A percentile compares a stretch with the other conserved stretches of the same genome.
Conservation (phyloP, 768 basidiomycete species). For the Suillus plorans region DNA sequence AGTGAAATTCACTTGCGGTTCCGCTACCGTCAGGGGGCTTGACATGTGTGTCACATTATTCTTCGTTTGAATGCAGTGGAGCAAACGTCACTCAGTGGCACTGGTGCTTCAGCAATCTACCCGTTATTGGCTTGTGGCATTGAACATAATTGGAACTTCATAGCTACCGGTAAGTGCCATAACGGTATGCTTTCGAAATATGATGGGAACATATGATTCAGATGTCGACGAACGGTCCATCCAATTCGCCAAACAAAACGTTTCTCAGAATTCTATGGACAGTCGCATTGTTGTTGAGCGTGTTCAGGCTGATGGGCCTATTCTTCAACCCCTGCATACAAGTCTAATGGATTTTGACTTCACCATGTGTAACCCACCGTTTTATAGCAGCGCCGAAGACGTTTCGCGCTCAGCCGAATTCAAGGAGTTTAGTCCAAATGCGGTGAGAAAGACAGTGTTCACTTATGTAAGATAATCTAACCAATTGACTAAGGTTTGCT, state of each 20-base stretch:
- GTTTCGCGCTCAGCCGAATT: constrained; percentile 52
- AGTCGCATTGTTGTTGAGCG: constrained; percentile 50
- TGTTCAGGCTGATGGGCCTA: constrained; percentile 34
- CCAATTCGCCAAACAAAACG: constrained; percentile 52
- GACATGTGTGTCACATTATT: constrained; percentile 60
- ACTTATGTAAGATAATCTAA: neutral
- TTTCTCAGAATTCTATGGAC: constrained; percentile 54
- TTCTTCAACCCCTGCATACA: constrained; percentile 39
- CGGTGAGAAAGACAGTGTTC: constrained; percentile 47
- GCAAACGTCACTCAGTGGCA: constrained; percentile 57
- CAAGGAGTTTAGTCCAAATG: constrained; percentile 69
- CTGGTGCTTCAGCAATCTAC: constrained; percentile 90
- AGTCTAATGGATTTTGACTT: constrained; percentile 54
- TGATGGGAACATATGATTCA: constrained; percentile 25
- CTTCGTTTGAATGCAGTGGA: neutral
- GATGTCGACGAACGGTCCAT: constrained; percentile 74
- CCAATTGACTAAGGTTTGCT: constrained; percentile 61
- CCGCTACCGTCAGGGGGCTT: constrained; percentile 45
- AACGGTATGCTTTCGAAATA: neutral
- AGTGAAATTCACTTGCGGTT: constrained; percentile 30
- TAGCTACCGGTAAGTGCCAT: constrained; percentile 60
- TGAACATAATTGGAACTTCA: constrained; percentile 54
- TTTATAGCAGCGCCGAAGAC: constrained; percentile 79
- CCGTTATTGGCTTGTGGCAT: constrained; percentile 68
- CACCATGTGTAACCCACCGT: constrained; percentile 96